Conservation (phyloP, 2,329 filamentous ascomycete genomes). For the Dichotomopilus funicola region DNA sequence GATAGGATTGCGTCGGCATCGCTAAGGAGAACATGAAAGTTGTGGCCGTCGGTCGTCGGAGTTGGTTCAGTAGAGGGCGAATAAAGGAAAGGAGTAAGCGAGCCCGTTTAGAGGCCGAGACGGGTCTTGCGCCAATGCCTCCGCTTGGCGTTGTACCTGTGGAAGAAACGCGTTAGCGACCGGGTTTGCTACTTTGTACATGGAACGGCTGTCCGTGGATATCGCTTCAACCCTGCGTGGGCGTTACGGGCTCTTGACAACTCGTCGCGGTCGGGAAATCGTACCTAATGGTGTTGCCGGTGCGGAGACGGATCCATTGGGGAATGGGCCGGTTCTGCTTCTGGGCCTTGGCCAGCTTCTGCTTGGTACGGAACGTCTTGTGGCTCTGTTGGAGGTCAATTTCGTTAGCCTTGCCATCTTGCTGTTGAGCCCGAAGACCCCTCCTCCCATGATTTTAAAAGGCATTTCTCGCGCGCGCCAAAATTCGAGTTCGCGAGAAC, state of each 20-base stretch:
- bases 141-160: conserved; percentile 99
- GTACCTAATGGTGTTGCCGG: conserved; percentile 99
- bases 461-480: background rate
- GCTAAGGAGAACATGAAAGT: conserved; percentile 1
- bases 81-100: conserved; percentile 35
- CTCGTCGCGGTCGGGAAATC: conserved; percentile 29
- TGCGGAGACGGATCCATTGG: conserved; percentile 98
- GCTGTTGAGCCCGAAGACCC: background rate
- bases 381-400: conserved; percentile 63
- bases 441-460: background rate
- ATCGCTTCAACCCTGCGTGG: too few relatives aligned
- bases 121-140: conserved; percentile 99
- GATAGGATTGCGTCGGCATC: background rate
- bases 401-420: conserved; percentile 19
- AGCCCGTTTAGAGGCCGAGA: conserved; percentile 82
- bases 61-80: conserved; percentile 12
- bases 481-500: background rate
- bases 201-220: too few relatives aligned
- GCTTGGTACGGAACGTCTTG: conserved; percentile 99
- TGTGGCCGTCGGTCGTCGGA: conserved; percentile 6
- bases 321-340: conserved; percentile 99
- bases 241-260: background rate
- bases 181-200: too few relatives aligned
- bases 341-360: conserved; percentile 99
- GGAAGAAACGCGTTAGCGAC: background rate